Evolutionary conservation across 2,329 filamentous ascomycete genomes (phyloP).

Genomic region (Alternaria sp.): DNA sequence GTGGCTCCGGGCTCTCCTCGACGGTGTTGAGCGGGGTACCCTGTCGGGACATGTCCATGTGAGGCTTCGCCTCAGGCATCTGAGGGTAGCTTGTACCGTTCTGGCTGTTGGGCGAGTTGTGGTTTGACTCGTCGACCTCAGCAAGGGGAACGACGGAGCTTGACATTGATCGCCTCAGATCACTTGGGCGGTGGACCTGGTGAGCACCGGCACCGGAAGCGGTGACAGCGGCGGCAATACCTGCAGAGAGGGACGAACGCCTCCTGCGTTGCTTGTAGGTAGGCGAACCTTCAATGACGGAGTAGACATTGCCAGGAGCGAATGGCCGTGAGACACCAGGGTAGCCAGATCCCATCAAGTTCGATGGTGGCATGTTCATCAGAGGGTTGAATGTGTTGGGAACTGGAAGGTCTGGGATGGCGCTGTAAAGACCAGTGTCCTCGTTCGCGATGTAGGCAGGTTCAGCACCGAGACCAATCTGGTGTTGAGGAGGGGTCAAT

Average conservation of each 20-base stretch:
- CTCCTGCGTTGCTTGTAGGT: slow-evolving; percentile 98
- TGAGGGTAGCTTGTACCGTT: slow-evolving; percentile 65
- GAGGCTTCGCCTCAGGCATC: slow-evolving; percentile 75
- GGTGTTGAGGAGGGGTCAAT: slow-evolving; percentile 92
- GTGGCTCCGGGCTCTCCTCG: slow-evolving; percentile 80
- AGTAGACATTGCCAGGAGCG: slow-evolving; percentile 85
- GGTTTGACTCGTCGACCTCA: slow-evolving; percentile 79
- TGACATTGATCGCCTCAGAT: slow-evolving; percentile 89
- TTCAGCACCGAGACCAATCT: slow-evolving; percentile 80
- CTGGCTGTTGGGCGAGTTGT: slow-evolving; percentile 80
- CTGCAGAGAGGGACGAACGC: slow-evolving; percentile 88
- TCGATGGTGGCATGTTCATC: slow-evolving; percentile 88
- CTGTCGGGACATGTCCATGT: slow-evolving; percentile 84
- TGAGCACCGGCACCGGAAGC: slow-evolving; percentile 61
- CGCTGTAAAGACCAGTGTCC: slow-evolving; percentile 94
- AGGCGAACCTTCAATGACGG: slow-evolving; percentile 95
- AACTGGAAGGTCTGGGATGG: slow-evolving; percentile 85
- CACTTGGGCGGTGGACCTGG: slow-evolving; percentile 80
- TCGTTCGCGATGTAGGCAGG: slow-evolving; percentile 98
- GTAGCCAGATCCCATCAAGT: slow-evolving; percentile 81
- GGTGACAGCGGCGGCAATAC: slow-evolving; percentile 75
- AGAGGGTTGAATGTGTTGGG: slow-evolving; percentile 83
- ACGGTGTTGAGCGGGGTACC: slow-evolving; percentile 87
- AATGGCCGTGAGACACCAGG: slow-evolving; percentile 71
- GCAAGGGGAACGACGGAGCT: slow-evolving; percentile 82